These are phyloP conservation scores for Pseudogymnoascus sp. DNA, from an alignment of 2,329 filamentous ascomycete species.

Conservation along the genomic window DNA sequence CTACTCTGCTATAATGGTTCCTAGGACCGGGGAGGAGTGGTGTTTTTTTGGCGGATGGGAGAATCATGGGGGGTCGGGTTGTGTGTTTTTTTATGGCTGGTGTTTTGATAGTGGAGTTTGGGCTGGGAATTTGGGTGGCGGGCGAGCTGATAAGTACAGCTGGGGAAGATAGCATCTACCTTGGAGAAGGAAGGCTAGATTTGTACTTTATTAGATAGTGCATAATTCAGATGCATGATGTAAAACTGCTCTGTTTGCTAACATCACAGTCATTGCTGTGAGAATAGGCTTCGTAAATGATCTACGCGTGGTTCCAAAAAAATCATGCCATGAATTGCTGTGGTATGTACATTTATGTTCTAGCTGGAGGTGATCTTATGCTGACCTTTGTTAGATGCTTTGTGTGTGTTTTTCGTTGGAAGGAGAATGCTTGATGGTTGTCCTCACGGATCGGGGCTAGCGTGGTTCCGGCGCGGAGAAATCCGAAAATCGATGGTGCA, in stretches of 20 bases:
- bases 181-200: slow-evolving; percentile 20
- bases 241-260: neutral
- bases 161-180: slow-evolving; percentile 7
- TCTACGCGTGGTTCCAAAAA: neutral
- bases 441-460: neutral
- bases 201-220: slow-evolving; percentile 29
- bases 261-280: neutral
- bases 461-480: neutral
- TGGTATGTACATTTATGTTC: neutral
- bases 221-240: slow-evolving; percentile 7
- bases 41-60: neutral
- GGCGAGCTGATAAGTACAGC: slow-evolving; percentile 9
- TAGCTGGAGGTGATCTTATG: neutral
- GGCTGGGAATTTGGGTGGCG: neutral
- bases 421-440: neutral
- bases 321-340: neutral
- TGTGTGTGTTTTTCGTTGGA: neutral
- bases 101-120: slow-evolving; percentile 2
- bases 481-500: neutral
- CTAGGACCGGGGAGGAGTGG: slow-evolving; percentile 2
- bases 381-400: neutral
- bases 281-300: neutral
- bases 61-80: neutral
- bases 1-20: slow-evolving; percentile 9
- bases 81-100: slow-evolving; percentile 10